Evolutionary conservation across 208 protist species (phyloP).

Genomic region (Leishmania arabica): DNA sequence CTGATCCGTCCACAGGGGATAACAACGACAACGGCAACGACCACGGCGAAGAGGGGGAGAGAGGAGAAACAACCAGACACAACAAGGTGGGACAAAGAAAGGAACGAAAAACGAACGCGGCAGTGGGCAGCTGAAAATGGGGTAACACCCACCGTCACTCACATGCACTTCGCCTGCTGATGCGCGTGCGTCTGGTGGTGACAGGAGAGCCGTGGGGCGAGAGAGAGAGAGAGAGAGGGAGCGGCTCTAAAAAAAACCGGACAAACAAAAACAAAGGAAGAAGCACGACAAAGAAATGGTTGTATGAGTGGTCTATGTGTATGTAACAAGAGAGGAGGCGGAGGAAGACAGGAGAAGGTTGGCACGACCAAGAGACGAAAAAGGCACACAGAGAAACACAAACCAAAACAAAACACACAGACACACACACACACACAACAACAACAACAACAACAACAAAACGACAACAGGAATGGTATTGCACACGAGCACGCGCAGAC

Average conservation of each 20-base stretch:
- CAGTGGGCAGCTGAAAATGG: background rate
- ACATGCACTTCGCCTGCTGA: background rate
- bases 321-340: background rate
- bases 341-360: too few species aligned
- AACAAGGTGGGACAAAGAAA: background rate
- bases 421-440: background rate
- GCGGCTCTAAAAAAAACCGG: too few species aligned
- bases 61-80: background rate
- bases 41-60: background rate
- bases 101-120: background rate
- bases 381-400: background rate
- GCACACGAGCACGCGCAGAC: background rate
- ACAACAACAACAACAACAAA: background rate
- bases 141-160: background rate
- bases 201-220: background rate
- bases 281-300: background rate
- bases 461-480: background rate
- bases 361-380: background rate
- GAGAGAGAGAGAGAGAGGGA: background rate
- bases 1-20: background rate
- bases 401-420: background rate
- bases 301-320: conserved; percentile 4
- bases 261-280: background rate
- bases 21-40: background rate
- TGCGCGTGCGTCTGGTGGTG: background rate